A percentile compares a stretch with the other conserved stretches of the same genome.
Evolutionary conservation across 2,329 filamentous ascomycete species (phyloP).

Genomic region (Hypoxylon sp.): DNA sequence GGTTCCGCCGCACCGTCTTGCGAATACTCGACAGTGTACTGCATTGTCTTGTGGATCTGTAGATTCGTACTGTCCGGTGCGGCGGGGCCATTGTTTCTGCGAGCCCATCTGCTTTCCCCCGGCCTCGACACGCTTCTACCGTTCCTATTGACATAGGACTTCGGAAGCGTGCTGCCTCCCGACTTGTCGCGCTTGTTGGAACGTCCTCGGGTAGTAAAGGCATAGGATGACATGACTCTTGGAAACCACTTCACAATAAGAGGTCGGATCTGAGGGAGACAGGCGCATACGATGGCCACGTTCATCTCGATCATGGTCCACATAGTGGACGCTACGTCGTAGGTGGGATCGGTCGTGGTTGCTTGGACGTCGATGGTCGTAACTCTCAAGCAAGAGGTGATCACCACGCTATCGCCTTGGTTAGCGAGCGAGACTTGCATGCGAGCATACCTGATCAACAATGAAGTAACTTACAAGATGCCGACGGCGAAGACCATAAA

Average conservation of each 20-base stretch:
- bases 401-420: conserved; percentile 37
- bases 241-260: conserved; percentile 44
- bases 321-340: conserved; percentile 46
- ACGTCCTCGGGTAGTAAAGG: conserved; percentile 21
- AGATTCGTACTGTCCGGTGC: conserved; percentile 24
- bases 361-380: conserved; percentile 49
- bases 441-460: neutral
- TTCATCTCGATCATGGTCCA: conserved; percentile 52
- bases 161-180: conserved; percentile 22
- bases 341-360: conserved; percentile 41
- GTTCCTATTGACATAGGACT: conserved; percentile 15
- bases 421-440: conserved; percentile 3
- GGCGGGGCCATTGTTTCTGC: conserved; percentile 14
- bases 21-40: conserved; percentile 44
- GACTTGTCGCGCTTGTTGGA: conserved; percentile 14
- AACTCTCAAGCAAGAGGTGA: conserved; percentile 49
- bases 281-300: conserved; percentile 49
- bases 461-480: conserved; percentile 47
- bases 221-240: conserved; percentile 38
- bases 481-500: conserved; percentile 53
- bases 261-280: conserved; percentile 46
- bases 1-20: conserved; percentile 15
- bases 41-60: conserved; percentile 43
- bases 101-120: conserved; percentile 34
- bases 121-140: conserved; percentile 18